These are phyloP conservation scores for Penicillium robsamsonii DNA, from an alignment of 495 filamentous ascomycete species.

Conservation along the genomic window DNA sequence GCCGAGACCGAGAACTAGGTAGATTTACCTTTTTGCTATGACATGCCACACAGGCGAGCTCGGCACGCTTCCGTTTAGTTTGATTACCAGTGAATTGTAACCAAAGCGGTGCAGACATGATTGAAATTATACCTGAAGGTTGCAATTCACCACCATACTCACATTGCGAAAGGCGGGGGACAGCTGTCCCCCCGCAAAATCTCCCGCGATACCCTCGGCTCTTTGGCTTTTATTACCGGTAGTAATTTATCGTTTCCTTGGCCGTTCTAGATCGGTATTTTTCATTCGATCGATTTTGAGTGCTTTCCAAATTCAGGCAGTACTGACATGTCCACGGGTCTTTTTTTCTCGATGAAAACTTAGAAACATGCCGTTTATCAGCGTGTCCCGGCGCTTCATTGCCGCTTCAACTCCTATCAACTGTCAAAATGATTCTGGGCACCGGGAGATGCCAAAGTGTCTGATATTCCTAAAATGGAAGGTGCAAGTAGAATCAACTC, in stretches of 20 bases:
- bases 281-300: too few relatives aligned
- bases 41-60: slow-evolving; percentile 34
- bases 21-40: slow-evolving; percentile 34
- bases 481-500: too few relatives aligned
- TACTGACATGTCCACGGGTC: too few relatives aligned
- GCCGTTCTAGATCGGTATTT: neutral
- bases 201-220: neutral
- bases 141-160: neutral
- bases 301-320: too few relatives aligned
- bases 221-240: neutral
- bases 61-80: slow-evolving; percentile 33
- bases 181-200: slow-evolving; percentile 2
- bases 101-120: slow-evolving; percentile 14
- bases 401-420: too few relatives aligned
- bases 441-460: too few relatives aligned
- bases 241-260: neutral
- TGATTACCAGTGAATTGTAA: slow-evolving; percentile 23
- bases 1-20: neutral
- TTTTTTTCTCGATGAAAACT: too few relatives aligned
- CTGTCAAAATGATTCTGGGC: too few relatives aligned
- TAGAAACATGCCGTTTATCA: too few relatives aligned
- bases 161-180: slow-evolving; percentile 1
- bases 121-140: neutral
- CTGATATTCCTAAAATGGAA: too few relatives aligned
- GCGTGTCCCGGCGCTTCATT: too few relatives aligned